A percentile compares a stretch with the other conserved stretches of the same genome.
Evolutionary conservation across 192 early-diverging fungal genomes (phyloP).

Genomic region (Neocallimastix lanati): DNA sequence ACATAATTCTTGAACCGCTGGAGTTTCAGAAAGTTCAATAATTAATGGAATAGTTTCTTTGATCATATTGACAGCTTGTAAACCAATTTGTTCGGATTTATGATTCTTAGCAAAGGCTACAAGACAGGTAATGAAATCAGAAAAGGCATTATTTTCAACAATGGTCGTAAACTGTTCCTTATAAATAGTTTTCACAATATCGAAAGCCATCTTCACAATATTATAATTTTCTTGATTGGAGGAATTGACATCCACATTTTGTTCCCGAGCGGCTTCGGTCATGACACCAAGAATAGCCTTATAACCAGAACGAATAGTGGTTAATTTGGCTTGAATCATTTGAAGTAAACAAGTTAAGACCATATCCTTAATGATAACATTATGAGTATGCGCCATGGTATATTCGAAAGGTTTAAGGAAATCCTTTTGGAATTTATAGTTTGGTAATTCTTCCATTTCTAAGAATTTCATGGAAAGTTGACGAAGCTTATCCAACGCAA

Average conservation of each 20-base stretch:
- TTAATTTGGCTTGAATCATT: conserved; percentile 49
- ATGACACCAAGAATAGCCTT: conserved; percentile 45
- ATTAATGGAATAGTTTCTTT: conserved; percentile 10
- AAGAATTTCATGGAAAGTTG: conserved; percentile 87
- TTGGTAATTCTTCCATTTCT: conserved; percentile 82
- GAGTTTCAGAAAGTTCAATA: conserved; percentile 44
- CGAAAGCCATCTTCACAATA: conserved; percentile 58
- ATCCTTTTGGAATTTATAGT: conserved; percentile 88
- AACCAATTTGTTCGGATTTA: neutral
- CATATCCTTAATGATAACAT: conserved; percentile 58
- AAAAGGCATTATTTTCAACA: conserved; percentile 23
- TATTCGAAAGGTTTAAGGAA: conserved; percentile 77
- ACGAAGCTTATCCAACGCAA: conserved; percentile 78
- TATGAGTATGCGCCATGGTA: conserved; percentile 55
- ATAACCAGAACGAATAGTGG: conserved; percentile 68
- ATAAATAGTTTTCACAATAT: conserved; percentile 38
- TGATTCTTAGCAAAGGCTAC: conserved; percentile 48
- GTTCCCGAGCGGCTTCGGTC: conserved; percentile 42
- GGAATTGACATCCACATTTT: conserved; percentile 19
- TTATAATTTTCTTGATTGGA: conserved; percentile 16
- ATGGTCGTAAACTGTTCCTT: conserved; percentile 44
- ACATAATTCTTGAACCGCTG: conserved; percentile 24
- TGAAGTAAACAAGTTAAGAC: conserved; percentile 57
- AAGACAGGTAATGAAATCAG: conserved; percentile 29
- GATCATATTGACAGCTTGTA: neutral